A percentile compares a stretch with the other conserved stretches of the same genome.
Conservation (phyloP, 2,329 filamentous ascomycete genomes). For the Claviceps digitariae region DNA sequence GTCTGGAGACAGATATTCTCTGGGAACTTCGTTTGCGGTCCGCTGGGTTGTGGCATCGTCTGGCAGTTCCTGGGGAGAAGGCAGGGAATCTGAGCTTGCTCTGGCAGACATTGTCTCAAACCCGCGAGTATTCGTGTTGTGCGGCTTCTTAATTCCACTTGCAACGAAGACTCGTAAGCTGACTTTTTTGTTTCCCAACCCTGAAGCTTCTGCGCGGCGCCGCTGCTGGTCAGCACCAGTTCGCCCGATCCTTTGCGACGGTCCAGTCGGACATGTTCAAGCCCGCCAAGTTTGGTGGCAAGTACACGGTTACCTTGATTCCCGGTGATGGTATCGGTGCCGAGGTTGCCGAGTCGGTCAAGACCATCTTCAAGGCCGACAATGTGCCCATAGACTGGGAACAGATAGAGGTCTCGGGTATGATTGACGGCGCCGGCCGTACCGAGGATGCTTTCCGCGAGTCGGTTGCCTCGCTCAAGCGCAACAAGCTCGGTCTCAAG, state of each 20-base stretch:
- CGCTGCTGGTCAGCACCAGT: slow-evolving; percentile 29
- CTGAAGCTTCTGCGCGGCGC: slow-evolving; percentile 36
- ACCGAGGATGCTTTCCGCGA: slow-evolving; percentile 93
- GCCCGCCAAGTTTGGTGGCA: slow-evolving; percentile 96
- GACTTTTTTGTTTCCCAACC: neutral
- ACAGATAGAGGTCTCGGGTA: slow-evolving; percentile 88
- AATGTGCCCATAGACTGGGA: slow-evolving; percentile 99
- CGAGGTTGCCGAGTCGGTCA: slow-evolving; percentile 95
- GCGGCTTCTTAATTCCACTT: too few species aligned
- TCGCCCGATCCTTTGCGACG: slow-evolving; percentile 55
- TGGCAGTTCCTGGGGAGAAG: too few species aligned
- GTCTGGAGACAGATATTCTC: neutral
- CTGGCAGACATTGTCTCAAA: neutral
- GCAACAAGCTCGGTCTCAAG: slow-evolving; percentile 98
- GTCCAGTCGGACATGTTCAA: slow-evolving; percentile 95
- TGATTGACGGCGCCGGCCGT: slow-evolving; percentile 66
- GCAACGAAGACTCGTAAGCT: neutral
- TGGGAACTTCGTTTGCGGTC: neutral
- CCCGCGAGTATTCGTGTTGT: too few species aligned
- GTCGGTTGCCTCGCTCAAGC: slow-evolving; percentile 85
- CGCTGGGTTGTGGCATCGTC: neutral
- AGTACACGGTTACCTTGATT: slow-evolving; percentile 98
- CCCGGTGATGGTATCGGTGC: slow-evolving; percentile 97
- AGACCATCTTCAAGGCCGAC: slow-evolving; percentile 99
- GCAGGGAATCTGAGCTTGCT: neutral